These are phyloP conservation scores for Thermoascus crustaceus DNA, from an alignment of 2,329 filamentous ascomycete species.

Conservation along the genomic window DNA sequence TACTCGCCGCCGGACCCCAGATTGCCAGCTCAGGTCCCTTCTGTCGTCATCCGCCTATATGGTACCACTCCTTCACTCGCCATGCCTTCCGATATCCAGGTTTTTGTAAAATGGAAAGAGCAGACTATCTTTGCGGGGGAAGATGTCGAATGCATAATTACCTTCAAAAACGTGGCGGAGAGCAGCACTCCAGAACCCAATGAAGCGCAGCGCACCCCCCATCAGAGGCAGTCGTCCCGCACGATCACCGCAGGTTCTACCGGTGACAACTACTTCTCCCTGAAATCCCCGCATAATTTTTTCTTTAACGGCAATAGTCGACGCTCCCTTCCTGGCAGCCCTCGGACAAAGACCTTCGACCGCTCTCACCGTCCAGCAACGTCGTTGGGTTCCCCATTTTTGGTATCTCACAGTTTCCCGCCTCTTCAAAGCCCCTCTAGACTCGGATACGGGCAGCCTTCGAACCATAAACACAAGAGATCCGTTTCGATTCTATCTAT, in stretches of 20 bases:
- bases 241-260: constrained; percentile 24
- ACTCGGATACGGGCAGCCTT: constrained; percentile 23
- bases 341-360: constrained; percentile 21
- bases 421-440: constrained; percentile 25
- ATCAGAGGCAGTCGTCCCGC: constrained; percentile 32
- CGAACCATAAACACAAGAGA: constrained; percentile 51
- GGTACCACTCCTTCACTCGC: constrained; percentile 25
- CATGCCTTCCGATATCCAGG: constrained; percentile 70
- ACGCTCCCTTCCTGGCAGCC: constrained; percentile 27
- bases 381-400: constrained; percentile 33
- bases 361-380: constrained; percentile 30
- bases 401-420: constrained; percentile 34
- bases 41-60: constrained; percentile 19
- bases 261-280: constrained; percentile 31
- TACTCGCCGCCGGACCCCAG: constrained; percentile 9
- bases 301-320: constrained; percentile 27
- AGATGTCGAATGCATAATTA: constrained; percentile 90
- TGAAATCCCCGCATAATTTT: constrained; percentile 30
- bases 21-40: constrained; percentile 5
- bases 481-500: constrained; percentile 79
- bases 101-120: constrained; percentile 91
- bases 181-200: constrained; percentile 27
- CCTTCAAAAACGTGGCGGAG: constrained; percentile 75
- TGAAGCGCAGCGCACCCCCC: constrained; percentile 18
- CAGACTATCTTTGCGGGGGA: constrained; percentile 94